A percentile compares a stretch with the other conserved stretches of the same genome.
phyloP scores from a whole-genome alignment of 2,329 filamentous ascomycete genomes.

The Ascochyta clinopodiicola region DNA sequence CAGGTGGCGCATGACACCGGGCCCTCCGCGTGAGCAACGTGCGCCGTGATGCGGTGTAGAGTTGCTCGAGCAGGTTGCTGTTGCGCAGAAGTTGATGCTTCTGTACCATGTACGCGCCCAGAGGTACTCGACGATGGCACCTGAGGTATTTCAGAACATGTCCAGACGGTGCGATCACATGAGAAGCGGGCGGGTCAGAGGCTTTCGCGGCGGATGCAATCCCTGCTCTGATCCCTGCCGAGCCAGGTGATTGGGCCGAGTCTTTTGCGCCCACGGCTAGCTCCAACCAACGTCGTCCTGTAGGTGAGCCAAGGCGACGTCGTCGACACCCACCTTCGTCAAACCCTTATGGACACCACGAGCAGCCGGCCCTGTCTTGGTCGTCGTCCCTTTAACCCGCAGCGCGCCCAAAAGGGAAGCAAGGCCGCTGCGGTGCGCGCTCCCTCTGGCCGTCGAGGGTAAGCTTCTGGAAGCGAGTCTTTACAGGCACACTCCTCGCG shows the following conservation, averaged over 20 bases:
- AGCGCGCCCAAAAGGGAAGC: constrained; percentile 37
- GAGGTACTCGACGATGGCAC: constrained; percentile 39
- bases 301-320: constrained; percentile 43
- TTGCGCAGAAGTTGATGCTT: constrained; percentile 27
- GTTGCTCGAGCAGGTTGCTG: constrained; percentile 25
- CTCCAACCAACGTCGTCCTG: constrained; percentile 48
- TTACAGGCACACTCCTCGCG: constrained; percentile 17
- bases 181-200: constrained; percentile 26
- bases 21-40: constrained; percentile 13
- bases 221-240: constrained; percentile 41
- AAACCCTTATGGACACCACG: constrained; percentile 31
- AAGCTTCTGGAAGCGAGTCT: constrained; percentile 43
- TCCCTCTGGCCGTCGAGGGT: constrained; percentile 36
- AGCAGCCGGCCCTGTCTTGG: constrained; percentile 11
- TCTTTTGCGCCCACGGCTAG: constrained; percentile 46
- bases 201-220: constrained; percentile 27
- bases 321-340: constrained; percentile 40
- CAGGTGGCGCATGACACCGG: constrained; percentile 26
- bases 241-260: constrained; percentile 43
- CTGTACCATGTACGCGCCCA: constrained; percentile 45
- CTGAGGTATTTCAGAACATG: constrained; percentile 24
- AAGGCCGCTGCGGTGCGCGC: constrained; percentile 41
- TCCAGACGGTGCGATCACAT: constrained; percentile 43
- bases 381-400: constrained; percentile 28
- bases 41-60: constrained; percentile 13